A percentile compares a stretch with the other conserved stretches of the same genome.
phyloP scores from a whole-genome alignment of 2,329 filamentous ascomycete species.

The Fusarium duplospermum region DNA sequence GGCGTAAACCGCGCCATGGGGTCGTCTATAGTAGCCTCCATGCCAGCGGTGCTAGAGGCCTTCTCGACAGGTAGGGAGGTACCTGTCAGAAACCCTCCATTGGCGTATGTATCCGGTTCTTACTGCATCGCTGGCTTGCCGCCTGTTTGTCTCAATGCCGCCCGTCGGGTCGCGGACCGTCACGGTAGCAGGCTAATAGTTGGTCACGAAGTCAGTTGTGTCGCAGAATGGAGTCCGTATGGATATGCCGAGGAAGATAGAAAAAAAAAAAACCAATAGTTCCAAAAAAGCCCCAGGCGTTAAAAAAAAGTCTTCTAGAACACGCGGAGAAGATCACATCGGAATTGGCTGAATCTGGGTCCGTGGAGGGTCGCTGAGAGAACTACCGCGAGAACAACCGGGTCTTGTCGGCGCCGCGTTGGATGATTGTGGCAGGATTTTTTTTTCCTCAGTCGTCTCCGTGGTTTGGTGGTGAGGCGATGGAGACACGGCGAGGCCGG shows the following conservation, averaged over 20 bases:
- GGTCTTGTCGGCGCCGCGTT: constrained; percentile 19
- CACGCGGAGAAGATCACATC: constrained; percentile 14
- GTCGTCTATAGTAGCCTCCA: constrained; percentile 1
- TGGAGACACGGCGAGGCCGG: constrained; percentile 46
- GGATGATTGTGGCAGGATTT: constrained; percentile 29
- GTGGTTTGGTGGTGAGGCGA: constrained; percentile 35
- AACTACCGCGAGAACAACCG: constrained; percentile 15
- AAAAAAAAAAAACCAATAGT: constrained; percentile 31
- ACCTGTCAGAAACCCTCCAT: constrained; percentile 4
- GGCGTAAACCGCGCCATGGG: constrained; percentile 19
- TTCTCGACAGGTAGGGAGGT: neutral
- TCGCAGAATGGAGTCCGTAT: constrained; percentile 28
- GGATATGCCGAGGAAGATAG: constrained; percentile 5
- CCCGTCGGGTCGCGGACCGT: constrained; percentile 27
- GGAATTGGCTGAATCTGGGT: constrained; percentile 24
- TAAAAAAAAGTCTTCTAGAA: constrained; percentile 32
- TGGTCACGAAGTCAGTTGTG: constrained; percentile 15
- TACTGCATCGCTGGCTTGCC: constrained; percentile 21
- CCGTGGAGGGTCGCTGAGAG: neutral
- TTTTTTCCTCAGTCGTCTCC: constrained; percentile 9
- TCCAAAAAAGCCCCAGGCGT: constrained; percentile 21
- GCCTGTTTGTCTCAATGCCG: constrained; percentile 9
- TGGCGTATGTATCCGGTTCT: constrained; percentile 18
- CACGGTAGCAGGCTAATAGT: constrained; percentile 5
- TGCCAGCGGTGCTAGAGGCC: constrained; percentile 9